Conservation (phyloP, 78 protist genomes). For the Andalucia godoyi region DNA sequence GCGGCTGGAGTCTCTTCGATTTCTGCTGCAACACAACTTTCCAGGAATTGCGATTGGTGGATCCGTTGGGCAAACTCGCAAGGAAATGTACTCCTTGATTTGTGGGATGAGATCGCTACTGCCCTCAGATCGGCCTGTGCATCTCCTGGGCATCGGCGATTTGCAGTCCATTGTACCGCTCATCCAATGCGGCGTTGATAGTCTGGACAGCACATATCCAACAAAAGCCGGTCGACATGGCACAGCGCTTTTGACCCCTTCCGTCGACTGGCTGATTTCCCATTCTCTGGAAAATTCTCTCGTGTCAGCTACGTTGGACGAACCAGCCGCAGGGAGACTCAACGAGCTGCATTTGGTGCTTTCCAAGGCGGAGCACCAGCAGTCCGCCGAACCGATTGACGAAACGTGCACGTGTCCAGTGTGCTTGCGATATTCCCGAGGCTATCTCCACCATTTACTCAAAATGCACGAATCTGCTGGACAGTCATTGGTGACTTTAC, state of each 20-base stretch:
- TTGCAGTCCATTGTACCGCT: not conserved
- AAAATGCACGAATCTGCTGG: slow-evolving; percentile 6
- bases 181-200: slow-evolving; percentile 55
- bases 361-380: too few species aligned
- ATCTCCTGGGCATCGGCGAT: slow-evolving; percentile 63
- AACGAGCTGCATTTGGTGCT: too few species aligned
- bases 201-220: slow-evolving; percentile 65
- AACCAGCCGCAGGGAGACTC: too few species aligned
- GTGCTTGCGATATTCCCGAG: not conserved
- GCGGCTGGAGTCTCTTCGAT: slow-evolving; percentile 30
- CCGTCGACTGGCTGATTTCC: not conserved
- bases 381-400: not conserved
- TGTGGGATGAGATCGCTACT: slow-evolving; percentile 10
- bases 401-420: not conserved
- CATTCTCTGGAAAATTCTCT: not conserved
- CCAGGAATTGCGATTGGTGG: slow-evolving; percentile 64
- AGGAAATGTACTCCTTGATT: slow-evolving; percentile 29
- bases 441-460: slow-evolving; percentile 9
- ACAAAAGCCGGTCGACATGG: slow-evolving; percentile 56
- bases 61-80: slow-evolving; percentile 41
- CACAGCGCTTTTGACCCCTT: not conserved
- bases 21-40: slow-evolving; percentile 25
- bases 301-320: not conserved
- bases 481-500: not conserved
- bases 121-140: slow-evolving; percentile 37